Percentiles rank a stretch among this genome's conserved stretches.
Evolutionary conservation across 2,329 filamentous ascomycete species (phyloP).

Genomic region (Cladobotryum mycophilum): DNA sequence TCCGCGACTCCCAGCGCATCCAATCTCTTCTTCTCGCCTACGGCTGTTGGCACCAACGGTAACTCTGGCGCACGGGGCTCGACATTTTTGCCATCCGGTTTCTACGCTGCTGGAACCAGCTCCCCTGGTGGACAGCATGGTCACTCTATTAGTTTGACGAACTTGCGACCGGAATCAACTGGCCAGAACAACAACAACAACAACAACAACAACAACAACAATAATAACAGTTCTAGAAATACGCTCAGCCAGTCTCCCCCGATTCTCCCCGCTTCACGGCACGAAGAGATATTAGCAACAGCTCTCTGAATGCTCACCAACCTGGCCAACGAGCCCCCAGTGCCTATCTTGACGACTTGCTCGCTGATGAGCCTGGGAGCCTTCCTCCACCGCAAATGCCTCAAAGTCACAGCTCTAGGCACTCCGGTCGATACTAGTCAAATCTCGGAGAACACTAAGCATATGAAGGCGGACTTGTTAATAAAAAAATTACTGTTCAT

Average conservation of each 20-base stretch:
- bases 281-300: slow-evolving; percentile 51
- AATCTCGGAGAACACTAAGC: background rate
- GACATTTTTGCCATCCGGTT: slow-evolving; percentile 81
- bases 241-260: slow-evolving; percentile 49
- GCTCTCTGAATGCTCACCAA: slow-evolving; percentile 51
- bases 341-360: slow-evolving; percentile 82
- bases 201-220: slow-evolving; percentile 25
- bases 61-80: slow-evolving; percentile 59
- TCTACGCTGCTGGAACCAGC: slow-evolving; percentile 69
- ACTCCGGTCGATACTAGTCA: background rate
- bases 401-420: slow-evolving; percentile 6
- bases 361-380: slow-evolving; percentile 62
- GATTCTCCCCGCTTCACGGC: slow-evolving; percentile 54
- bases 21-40: slow-evolving; percentile 92
- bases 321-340: slow-evolving; percentile 72
- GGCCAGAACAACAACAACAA: slow-evolving; percentile 36
- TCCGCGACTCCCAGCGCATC: slow-evolving; percentile 55
- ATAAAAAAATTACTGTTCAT: background rate
- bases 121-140: slow-evolving; percentile 40
- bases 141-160: slow-evolving; percentile 55
- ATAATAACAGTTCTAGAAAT: slow-evolving; percentile 31
- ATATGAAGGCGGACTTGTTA: no score
- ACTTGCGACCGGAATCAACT: slow-evolving; percentile 53
- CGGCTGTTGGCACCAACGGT: slow-evolving; percentile 61
- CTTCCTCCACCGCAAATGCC: slow-evolving; percentile 41